Evolutionary conservation across 495 filamentous ascomycete genomes (phyloP), one percentile per base, ranked within the genome.

Genomic region (Lasiosphaeris hirsuta): DNA sequence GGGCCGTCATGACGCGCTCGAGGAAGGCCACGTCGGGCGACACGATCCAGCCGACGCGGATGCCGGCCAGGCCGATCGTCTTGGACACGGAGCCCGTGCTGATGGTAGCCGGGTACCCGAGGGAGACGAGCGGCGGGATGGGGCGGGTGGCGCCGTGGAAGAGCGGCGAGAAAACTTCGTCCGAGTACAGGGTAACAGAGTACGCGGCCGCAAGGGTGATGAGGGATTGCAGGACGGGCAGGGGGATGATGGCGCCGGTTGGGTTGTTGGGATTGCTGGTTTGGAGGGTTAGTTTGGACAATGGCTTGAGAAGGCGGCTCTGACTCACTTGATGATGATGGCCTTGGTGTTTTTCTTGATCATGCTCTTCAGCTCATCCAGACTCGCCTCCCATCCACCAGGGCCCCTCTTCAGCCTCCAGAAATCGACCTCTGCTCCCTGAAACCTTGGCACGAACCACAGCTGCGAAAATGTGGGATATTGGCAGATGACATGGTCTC

Each of bases 381-480:
- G 65, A 62, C 88, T 78, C 4, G 88, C 74, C 19, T 83, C 72
- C 77, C 86, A 93, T 18, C 79, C 77, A 50, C 86, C 75, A 1
- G 78, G 7, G 7, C 18, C 69, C 23, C 81, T 78, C 50, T 78
- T 80, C 2, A 89, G 78, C 66, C 84, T 82, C 90, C 90, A 95
- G 10, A 90, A 65, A 49, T 82, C 83, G 8, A 95, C 87, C 51
- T 89, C 83, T 3, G 89, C 89, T 0, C 89, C 90, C 3, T 93
- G 73, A 19, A 82, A 85, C 53, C 69, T 78, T 9, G 90, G 88
- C 0, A 92, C 78, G 9, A 80, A 75, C 62, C 89, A 92, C 0
- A 94, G 79, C 64, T 93, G 90, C 63, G 92, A 85, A 69, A 93
- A 95, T n/a, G 89, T 92, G 10, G 90, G 90, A 59, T 89, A 86